Conservation (phyloP, 2,329 filamentous ascomycete species). For the Beauveria sp. region DNA sequence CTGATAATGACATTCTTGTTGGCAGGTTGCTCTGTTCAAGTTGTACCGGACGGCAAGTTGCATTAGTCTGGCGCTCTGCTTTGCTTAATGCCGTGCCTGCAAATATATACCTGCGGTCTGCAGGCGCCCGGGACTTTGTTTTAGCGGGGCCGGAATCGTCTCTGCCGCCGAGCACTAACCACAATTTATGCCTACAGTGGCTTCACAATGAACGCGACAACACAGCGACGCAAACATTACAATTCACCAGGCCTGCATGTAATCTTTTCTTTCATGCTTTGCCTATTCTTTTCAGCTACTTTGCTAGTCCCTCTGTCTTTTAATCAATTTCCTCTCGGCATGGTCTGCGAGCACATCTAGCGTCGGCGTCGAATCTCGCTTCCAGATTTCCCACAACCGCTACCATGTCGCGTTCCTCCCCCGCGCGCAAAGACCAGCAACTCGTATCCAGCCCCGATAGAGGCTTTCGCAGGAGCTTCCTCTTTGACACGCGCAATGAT, state of each 20-base stretch:
- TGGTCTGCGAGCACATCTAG: conserved; percentile 1
- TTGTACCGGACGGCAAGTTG: no score
- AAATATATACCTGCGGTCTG: background rate
- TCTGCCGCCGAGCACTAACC: background rate
- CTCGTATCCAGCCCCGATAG: conserved; percentile 33
- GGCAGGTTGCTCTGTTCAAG: no score
- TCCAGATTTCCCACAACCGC: background rate
- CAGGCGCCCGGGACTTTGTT: conserved; percentile 15
- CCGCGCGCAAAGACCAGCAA: conserved; percentile 30
- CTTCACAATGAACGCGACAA: background rate
- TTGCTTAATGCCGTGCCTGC: background rate
- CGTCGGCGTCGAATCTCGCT: background rate
- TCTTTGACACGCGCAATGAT: conserved; percentile 54
- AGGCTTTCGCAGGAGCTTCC: conserved; percentile 49
- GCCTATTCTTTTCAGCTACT: background rate
- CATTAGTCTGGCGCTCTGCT: no score
- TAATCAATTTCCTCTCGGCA: background rate
- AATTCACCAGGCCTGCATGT: background rate
- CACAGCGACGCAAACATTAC: background rate
- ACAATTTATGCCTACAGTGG: background rate
- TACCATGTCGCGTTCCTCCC: conserved; percentile 38
- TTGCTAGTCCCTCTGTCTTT: background rate
- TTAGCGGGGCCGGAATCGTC: conserved; percentile 15
- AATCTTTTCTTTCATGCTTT: background rate
- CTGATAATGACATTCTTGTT: no score